Percentiles rank a stretch among this genome's conserved stretches.
Conservation (phyloP, 257 asterid species). For the Knoxia roxburghii region DNA sequence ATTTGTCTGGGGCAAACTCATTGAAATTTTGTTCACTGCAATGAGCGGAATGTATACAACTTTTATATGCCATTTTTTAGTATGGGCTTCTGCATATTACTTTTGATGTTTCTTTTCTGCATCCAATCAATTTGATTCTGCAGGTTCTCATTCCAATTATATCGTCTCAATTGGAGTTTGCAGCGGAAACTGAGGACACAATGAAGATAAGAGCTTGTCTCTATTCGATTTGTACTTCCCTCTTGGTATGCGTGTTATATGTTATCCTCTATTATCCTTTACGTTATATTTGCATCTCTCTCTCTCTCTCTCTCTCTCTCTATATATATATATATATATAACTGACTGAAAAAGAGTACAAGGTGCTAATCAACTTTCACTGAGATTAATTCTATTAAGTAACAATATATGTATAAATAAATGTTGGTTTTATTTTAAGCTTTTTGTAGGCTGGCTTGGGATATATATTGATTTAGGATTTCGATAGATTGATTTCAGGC, state of each 20-base stretch:
- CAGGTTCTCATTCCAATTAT: conserved; percentile 77
- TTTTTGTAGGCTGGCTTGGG: not conserved
- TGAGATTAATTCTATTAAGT: not conserved
- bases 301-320: too few species aligned
- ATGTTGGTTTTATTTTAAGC: not conserved
- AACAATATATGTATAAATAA: not conserved
- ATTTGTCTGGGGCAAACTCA: not conserved
- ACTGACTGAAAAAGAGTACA: not conserved
- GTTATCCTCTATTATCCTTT: not conserved
- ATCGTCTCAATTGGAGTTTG: conserved; percentile 52
- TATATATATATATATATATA: too few species aligned
- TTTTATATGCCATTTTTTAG: too few species aligned
- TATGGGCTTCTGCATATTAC: too few species aligned
- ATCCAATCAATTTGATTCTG: conserved; percentile 21
- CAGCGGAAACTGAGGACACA: conserved; percentile 45
- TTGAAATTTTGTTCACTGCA: not conserved
- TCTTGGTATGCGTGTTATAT: conserved; percentile 48
- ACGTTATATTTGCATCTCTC: not conserved
- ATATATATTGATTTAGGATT: not conserved
- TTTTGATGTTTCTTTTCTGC: too few species aligned
- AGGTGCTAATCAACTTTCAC: not conserved
- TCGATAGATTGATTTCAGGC: not conserved
- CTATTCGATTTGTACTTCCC: conserved; percentile 71
- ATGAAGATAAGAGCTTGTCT: conserved; percentile 65
- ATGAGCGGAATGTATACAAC: not conserved